Base-by-base conservation (phyloP, 768 basidiomycete species). In the Suillus sp. region DNA sequence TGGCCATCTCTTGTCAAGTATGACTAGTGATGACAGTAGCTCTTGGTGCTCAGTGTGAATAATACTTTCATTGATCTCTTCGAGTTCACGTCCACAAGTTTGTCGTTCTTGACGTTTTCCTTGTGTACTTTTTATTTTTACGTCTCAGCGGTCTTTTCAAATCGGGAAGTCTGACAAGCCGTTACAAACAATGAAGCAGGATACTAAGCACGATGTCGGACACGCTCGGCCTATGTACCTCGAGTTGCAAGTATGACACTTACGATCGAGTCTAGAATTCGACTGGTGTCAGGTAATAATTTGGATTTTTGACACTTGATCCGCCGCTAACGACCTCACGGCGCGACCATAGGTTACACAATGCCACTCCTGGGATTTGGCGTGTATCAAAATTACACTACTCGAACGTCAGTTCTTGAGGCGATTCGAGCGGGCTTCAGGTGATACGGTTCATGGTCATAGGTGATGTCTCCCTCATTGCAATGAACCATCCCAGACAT, bases 361-460 rank as follows among this genome's bases (percentile, higher is more conserved):
- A 86, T 92, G 77, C 90, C 91, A 27, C 72, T 81, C 7, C 78
- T 92, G 3, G 90, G 91, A 14, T 86, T 91, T 61, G 90, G 85
- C 45, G 89, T 91, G 22, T 92, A 86, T 69, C 81, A 85, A 69
- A 91, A 91, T 74, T 81, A 84, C 67, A 78, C 83, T 55, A 78
- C 87, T 57, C 79, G 75, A 35, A 68, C 81, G 0, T 84, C 88
- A 22, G 84, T 85, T 47, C 67, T 87, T 13, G 84, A 86, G 57
- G 90, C 91, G 2, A 76, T 92, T 68, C 78, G 80, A 64, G 82
- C 79, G 25, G 91, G 91, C n/a, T 92, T 91, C 71, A 79, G 83
- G 86, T 84, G 64, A 60, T 70, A 25, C 9, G 32, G 64, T 40
- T 43, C 25, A 8, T 18, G 30, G 42, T 54, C 47, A 55, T 61